Base-by-base conservation (phyloP, 2,329 filamentous ascomycete genomes). In the Hymenotorrendiella dingleyae region DNA sequence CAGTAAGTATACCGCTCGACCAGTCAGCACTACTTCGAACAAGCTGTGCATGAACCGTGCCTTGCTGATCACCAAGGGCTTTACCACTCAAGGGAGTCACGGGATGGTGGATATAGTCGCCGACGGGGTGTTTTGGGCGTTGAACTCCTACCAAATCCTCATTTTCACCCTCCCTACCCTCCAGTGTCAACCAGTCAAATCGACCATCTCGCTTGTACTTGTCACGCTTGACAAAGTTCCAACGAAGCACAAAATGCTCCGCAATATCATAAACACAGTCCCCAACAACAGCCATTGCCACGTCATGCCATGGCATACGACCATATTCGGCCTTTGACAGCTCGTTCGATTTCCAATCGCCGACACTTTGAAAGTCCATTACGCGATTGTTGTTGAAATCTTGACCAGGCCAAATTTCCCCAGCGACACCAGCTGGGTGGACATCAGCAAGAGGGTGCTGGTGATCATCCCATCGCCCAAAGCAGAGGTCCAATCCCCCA, bases 361-460 rank as follows among this genome's bases (percentile, higher is more conserved):
- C 64, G 1, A 97, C 93, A 23, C 83, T 84, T 55, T 96, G 76
- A 62, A 97, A 98, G 58, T 98, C 93, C 83, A 94, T 86, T 54
- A 97, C 82, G 27, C 91, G 80, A 62, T 95, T 96, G 65, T 97
- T 97, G 65, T 97, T 97, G 71, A 94, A 97, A 58, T 98, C 93
- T 60, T 98, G 93, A 0, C 93, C 93, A 0, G 93, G 90, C 73
- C 88, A 98, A 16, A 96, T 73, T 63, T 96, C 90, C 42, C 90
- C 79, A 11, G 77, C 71, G 14, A 95, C 77, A 16, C 86, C 86
- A 32, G 83, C 81, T 0, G 91, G 91, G 61, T 97, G 90, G 1
- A 90, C 81, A 62, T 97, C 93, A 1, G 91, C 76, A 11, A 96
- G 73, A 1, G 82, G 76, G 65, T 97, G 93, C 58, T 94, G 86